These are phyloP conservation scores for Salicornia ramosissima DNA, from an alignment of 148 eudicot species.

Conservation along the genomic window DNA sequence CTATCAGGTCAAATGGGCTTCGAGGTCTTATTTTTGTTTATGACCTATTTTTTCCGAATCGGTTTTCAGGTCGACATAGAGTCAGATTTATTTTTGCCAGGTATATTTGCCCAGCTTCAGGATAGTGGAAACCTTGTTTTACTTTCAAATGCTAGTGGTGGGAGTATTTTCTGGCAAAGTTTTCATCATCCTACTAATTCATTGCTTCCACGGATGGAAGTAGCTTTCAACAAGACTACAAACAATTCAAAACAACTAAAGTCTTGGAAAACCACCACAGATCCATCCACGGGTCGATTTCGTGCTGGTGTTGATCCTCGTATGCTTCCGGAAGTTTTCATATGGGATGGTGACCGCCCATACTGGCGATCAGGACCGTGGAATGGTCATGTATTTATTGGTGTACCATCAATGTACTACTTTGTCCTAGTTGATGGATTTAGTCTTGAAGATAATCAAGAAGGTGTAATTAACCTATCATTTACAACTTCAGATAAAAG, in stretches of 20 bases:
- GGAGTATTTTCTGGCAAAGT: constrained; percentile 31
- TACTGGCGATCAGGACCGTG: constrained; percentile 42
- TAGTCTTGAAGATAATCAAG: constrained; percentile 9
- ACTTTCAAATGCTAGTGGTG: constrained; percentile 17
- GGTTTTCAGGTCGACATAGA: too few species aligned
- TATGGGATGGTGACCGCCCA: constrained; percentile 27
- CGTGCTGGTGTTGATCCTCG: constrained; percentile 11
- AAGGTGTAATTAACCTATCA: constrained; percentile 3
- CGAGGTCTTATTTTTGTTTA: too few species aligned
- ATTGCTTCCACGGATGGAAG: constrained; percentile 15
- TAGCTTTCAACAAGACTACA: constrained; percentile 1
- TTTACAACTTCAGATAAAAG: constrained; percentile 9
- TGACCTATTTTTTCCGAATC: too few species aligned
- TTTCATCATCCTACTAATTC: constrained; percentile 29
- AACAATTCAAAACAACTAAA: too few species aligned
- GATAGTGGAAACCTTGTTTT: constrained; percentile 39
- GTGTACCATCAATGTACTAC: neutral
- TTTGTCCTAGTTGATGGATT: neutral
- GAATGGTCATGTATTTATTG: constrained; percentile 30
- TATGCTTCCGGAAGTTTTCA: constrained; percentile 9
- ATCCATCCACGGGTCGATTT: constrained; percentile 39
- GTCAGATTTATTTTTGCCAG: too few species aligned
- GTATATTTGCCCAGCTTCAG: constrained; percentile 29
- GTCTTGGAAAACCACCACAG: constrained; percentile 36
- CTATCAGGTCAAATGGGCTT: too few species aligned